Evolutionary conservation across 352 stramenopile genomes (phyloP).

Genomic region (Phytophthora ohioensis): DNA sequence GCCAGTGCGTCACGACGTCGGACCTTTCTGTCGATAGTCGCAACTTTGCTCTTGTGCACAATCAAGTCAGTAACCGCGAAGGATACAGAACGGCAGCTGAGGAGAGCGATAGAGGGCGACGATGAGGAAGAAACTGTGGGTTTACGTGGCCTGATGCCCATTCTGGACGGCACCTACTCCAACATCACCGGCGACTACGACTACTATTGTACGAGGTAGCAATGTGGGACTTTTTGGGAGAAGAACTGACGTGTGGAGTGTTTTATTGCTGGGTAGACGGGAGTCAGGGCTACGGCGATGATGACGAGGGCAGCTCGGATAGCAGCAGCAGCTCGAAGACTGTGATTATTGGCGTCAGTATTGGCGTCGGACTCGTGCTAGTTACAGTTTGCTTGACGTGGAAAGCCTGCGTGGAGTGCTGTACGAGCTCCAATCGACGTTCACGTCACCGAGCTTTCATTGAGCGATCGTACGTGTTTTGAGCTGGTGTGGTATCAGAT

Average conservation of each 20-base stretch:
- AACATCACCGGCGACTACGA: constrained; percentile 25
- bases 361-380: constrained; percentile 45
- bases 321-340: constrained; percentile 31
- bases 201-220: constrained; percentile 23
- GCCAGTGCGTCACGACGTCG: constrained; percentile 10
- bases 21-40: constrained; percentile 25
- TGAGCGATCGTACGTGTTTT: constrained; percentile 47
- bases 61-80: constrained; percentile 12
- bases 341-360: constrained; percentile 43
- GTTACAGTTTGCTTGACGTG: constrained; percentile 55
- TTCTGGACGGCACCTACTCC: constrained; percentile 28
- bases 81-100: constrained; percentile 10
- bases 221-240: not conserved
- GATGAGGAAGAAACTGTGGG: constrained; percentile 1
- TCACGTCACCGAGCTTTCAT: constrained; percentile 58
- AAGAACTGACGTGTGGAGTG: constrained; percentile 5
- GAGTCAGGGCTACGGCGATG: constrained; percentile 19
- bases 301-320: constrained; percentile 25
- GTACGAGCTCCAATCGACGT: constrained; percentile 42
- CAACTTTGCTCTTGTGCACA: constrained; percentile 17
- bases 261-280: constrained; percentile 21
- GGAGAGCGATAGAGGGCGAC: constrained; percentile 1
- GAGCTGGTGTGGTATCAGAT: constrained; percentile 15
- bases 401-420: constrained; percentile 64
- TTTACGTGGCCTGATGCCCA: constrained; percentile 33